Conservation (phyloP, 164 flowering plant species). For the Liquidambar formosana region DNA sequence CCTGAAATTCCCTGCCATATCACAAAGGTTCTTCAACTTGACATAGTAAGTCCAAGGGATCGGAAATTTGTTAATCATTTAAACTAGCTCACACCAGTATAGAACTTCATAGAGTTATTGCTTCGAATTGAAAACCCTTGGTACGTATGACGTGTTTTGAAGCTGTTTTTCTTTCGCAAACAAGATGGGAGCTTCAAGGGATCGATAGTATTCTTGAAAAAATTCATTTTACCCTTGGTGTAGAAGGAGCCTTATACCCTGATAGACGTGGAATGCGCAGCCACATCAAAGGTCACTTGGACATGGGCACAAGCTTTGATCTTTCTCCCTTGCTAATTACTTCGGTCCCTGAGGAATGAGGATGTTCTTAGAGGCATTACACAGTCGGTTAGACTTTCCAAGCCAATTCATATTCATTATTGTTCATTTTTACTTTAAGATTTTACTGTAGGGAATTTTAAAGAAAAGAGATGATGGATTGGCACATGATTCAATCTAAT, state of each 20-base stretch:
- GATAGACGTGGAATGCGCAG: conserved; percentile 46
- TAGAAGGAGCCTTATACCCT: conserved; percentile 65
- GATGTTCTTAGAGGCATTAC: conserved; percentile 53
- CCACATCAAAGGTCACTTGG: conserved; percentile 63
- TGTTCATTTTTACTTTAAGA: background rate
- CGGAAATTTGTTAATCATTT: no score
- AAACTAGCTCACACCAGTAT: background rate
- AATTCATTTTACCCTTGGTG: conserved; percentile 52
- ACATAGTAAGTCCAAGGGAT: conserved; percentile 51
- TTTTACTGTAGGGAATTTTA: background rate
- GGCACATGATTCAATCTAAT: background rate
- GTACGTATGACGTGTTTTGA: background rate
- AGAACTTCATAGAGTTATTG: background rate
- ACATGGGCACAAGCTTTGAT: conserved; percentile 61
- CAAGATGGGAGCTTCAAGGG: conserved; percentile 82
- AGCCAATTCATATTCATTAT: background rate
- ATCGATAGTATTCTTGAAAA: conserved; percentile 57
- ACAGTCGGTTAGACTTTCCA: conserved; percentile 51
- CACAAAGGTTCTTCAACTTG: conserved; percentile 66
- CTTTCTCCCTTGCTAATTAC: conserved; percentile 64
- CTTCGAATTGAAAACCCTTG: background rate
- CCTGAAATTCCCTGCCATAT: conserved; percentile 52
- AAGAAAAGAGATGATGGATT: background rate
- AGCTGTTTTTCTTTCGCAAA: conserved; percentile 40
- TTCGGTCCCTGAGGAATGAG: conserved; percentile 57